phyloP scores from a whole-genome alignment of 2,329 filamentous ascomycete genomes.

The Trichophyton simii region DNA sequence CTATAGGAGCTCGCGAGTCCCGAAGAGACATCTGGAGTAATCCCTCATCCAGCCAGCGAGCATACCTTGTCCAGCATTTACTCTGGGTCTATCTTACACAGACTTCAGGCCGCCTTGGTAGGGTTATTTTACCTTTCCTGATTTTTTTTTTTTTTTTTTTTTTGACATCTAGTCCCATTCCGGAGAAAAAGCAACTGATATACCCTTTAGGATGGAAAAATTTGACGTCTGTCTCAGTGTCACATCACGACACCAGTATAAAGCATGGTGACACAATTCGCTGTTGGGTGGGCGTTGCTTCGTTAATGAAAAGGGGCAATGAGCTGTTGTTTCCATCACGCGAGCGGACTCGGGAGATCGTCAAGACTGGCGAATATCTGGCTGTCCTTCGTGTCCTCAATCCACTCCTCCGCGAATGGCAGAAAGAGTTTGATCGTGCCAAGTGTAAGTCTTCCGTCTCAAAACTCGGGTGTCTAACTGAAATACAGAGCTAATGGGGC shows the following conservation, averaged over 20 bases:
- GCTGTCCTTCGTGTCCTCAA: slow-evolving; percentile 63
- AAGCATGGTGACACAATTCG: slow-evolving; percentile 27
- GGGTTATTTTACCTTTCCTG: slow-evolving; percentile 11
- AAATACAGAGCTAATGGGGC: slow-evolving; percentile 4
- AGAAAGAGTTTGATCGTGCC: slow-evolving; percentile 35
- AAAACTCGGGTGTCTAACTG: background rate
- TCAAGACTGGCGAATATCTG: slow-evolving; percentile 67
- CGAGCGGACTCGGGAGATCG: slow-evolving; percentile 67
- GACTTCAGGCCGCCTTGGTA: slow-evolving; percentile 40
- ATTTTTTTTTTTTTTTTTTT: slow-evolving; percentile 17
- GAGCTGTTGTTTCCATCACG: slow-evolving; percentile 69
- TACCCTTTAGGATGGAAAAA: slow-evolving; percentile 15
- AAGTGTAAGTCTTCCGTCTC: slow-evolving; percentile 22
- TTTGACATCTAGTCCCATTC: slow-evolving; percentile 18
- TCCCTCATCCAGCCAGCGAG: slow-evolving; percentile 22
- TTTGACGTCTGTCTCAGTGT: slow-evolving; percentile 14
- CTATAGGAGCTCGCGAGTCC: slow-evolving; percentile 14
- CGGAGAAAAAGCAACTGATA: background rate
- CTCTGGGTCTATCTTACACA: slow-evolving; percentile 41
- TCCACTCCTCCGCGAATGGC: slow-evolving; percentile 64
- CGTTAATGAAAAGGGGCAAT: slow-evolving; percentile 74
- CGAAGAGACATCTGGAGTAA: slow-evolving; percentile 19
- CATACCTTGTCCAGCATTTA: slow-evolving; percentile 27
- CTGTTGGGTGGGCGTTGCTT: slow-evolving; percentile 72
- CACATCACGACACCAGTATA: slow-evolving; percentile 11